Evolutionary conservation across 371 early-diverging fungal genomes (phyloP), one percentile per base, ranked within the genome.

Genomic region (Smittium culicis): DNA sequence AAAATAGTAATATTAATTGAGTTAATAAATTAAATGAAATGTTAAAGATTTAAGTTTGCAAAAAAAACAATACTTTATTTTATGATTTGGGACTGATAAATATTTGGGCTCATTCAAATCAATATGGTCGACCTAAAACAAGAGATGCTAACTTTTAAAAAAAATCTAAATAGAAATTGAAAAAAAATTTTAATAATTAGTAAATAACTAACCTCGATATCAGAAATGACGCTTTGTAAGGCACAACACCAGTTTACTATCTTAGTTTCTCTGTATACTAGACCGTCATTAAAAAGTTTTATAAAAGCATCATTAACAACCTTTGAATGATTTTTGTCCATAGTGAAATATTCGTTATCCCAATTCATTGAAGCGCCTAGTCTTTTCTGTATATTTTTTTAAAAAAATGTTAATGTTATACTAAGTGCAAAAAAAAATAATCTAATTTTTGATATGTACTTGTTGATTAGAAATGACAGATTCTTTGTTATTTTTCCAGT

Each of bases 231-330:
- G 31, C 99, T 99, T 72, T 95, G 93, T 65, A 99, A 83, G 61
- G 89, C 87, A 32, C 93, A 90, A 81, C 98, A 97, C 99, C 99
- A 99, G 81, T 98, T 99, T 72, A 99, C 94, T 67, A 99, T 88
- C 66, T 92, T 88, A 64, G 88, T 94, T 62, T 90, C 94, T 71
- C 99, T 88, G 78, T 98, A 99, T 73, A 99, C 93, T 56, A 93
- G 81, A 29, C 98, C 98, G 72, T 96, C 93, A 56, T 96, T 93
- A 77, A 96, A 95, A 66, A 99, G 81, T 54, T 86, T 82, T 61
- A 96, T 89, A 80, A 99, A 99, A 1, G 96, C 94, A 74, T 98
- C 96, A 61, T 79, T 83, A 5, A 99, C 99, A 68, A 94, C 91
- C 57, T 82, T 81, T 65, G 80, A 86, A 25, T 91, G 79, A 64